phyloP scores from a whole-genome alignment of 805 yeast genomes.

The Myxozyma mucilagina region DNA sequence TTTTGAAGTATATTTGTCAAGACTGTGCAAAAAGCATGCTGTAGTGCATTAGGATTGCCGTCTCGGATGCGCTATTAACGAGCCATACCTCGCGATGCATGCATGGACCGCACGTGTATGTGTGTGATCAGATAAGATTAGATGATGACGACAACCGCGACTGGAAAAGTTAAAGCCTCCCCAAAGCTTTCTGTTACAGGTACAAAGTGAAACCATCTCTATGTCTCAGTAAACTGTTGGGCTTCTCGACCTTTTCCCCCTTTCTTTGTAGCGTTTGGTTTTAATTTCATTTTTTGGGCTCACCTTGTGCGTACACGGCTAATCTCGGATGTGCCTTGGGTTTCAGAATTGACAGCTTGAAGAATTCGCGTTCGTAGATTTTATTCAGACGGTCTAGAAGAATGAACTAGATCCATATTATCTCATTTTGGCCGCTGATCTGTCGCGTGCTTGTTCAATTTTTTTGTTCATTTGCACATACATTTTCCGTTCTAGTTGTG shows the following conservation, averaged over 20 bases:
- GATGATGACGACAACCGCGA: background rate
- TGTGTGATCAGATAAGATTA: conserved; percentile 5
- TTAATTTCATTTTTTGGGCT: background rate
- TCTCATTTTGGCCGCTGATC: too few relatives aligned
- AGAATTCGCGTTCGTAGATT: background rate
- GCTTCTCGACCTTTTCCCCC: background rate
- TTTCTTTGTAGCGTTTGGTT: background rate
- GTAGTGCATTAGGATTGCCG: too few relatives aligned
- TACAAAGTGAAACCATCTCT: background rate
- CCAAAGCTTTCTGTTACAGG: background rate
- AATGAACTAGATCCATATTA: too few relatives aligned
- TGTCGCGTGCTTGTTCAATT: too few relatives aligned
- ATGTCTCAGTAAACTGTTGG: background rate
- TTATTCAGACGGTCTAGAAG: too few relatives aligned
- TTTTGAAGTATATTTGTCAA: too few relatives aligned
- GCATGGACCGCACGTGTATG: background rate
- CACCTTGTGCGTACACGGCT: background rate
- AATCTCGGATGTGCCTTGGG: background rate
- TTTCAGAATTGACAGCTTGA: background rate
- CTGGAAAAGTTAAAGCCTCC: background rate
- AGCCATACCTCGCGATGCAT: background rate
- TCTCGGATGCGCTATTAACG: background rate
- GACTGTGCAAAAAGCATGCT: too few relatives aligned
- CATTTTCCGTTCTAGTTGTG: too few relatives aligned
- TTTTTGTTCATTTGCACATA: too few relatives aligned